These are phyloP conservation scores for Cladosporium colombiae DNA, from an alignment of 2,329 filamentous ascomycete genomes.

Conservation along the genomic window DNA sequence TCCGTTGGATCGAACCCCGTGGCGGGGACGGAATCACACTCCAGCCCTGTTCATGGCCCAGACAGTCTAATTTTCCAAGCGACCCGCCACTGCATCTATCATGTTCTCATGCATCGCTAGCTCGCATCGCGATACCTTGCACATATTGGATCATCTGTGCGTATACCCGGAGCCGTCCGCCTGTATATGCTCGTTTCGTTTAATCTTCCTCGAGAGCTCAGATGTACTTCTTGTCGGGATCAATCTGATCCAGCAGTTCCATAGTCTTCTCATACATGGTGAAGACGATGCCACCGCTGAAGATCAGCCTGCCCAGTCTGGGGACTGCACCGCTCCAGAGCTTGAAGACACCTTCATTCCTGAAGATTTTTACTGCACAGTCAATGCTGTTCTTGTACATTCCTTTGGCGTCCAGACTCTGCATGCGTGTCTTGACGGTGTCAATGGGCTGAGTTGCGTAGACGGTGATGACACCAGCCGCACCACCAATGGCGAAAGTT, in stretches of 20 bases:
- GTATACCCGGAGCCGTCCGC: not conserved
- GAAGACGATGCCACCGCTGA: slow-evolving; percentile 96
- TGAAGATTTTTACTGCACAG: slow-evolving; percentile 81
- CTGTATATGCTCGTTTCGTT: not conserved
- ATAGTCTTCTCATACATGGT: slow-evolving; percentile 98
- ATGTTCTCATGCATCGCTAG: not conserved
- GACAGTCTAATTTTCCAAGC: not conserved
- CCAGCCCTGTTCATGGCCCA: not conserved
- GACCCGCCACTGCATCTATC: not conserved
- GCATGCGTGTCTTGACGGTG: slow-evolving; percentile 96
- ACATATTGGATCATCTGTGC: not conserved
- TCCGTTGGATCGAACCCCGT: not conserved
- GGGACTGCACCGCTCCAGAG: slow-evolving; percentile 95
- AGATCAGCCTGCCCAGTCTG: slow-evolving; percentile 75
- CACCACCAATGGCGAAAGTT: slow-evolving; percentile 87
- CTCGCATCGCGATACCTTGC: not conserved
- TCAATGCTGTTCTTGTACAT: slow-evolving; percentile 85
- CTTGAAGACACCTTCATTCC: slow-evolving; percentile 83
- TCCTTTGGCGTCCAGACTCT: slow-evolving; percentile 81
- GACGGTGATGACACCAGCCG: slow-evolving; percentile 89
- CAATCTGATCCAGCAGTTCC: slow-evolving; percentile 75
- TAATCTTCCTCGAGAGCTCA: slow-evolving; percentile 24
- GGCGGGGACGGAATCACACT: not conserved
- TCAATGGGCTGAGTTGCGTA: slow-evolving; percentile 74
- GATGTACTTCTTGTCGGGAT: slow-evolving; percentile 83